Base-by-base conservation (phyloP, 1,139 yeast genomes). In the Sugiyamaella novakii region DNA sequence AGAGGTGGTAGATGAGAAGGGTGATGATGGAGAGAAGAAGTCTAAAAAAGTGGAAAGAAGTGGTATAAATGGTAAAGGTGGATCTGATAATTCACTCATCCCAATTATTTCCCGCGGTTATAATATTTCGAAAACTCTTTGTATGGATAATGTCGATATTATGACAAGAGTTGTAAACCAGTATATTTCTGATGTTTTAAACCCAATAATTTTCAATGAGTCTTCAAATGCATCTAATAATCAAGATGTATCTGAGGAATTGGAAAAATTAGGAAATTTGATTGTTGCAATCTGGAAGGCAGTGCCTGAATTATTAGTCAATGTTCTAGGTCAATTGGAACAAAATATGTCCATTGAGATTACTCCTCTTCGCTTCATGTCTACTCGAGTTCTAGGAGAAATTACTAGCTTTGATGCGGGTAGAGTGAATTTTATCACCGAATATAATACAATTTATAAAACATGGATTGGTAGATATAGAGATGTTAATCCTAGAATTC, bases 91-190 rank as follows among this genome's bases (percentile, higher is more conserved):
- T 7, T 50, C 54, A 6, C 56, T 67, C 1, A 57, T 65, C 8
- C 65, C 73, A 1, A 55, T 67, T 21, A 53, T 54, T 5, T 77
- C 72, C 56, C 83, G 86, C 0, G 88, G 86, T 0, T 83, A 85
- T 62, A 79, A 77, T 43, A 76, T 88, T 56, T 81, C 92, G 4
- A 66, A 84, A 37, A 73, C 79, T 12, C 76, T 91, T 3, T 87
- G 96, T 63, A 83, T 80, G 52, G 73, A 79, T 2, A 87, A 87
- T 59, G 67, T 82, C 1, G 95, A 87, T 57, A 73, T 91, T 54
- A 76, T 91, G 77, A 80, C 94, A 10, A 77, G 95, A 55, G 81
- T 82, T 56, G 75, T 87, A 24, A 87, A 95, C 3, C 91, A 84
- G 61, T 84, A 83, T 60, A 86, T 88, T 57, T 83, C 95, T 0